Percentiles rank a stretch among this genome's conserved stretches.
Conservation (phyloP, 768 basidiomycete species). For the Lepiota brunneoincarnata region DNA sequence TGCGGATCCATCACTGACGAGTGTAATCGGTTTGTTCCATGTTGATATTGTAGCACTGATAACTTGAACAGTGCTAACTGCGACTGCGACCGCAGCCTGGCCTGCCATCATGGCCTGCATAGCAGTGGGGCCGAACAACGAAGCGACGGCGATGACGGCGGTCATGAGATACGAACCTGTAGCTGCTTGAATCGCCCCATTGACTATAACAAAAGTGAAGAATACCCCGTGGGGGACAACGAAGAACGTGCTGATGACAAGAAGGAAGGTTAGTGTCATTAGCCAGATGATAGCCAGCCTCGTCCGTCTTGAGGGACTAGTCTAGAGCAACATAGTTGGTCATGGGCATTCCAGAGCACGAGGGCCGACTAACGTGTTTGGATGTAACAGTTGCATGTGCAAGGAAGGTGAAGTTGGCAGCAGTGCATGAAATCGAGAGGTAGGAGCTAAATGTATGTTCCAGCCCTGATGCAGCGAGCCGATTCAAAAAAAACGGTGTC, state of each 20-base stretch:
- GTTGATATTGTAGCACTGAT: constrained; percentile 60
- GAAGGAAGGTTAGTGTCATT: constrained; percentile 49
- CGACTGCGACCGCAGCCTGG: constrained; percentile 83
- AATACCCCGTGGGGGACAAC: constrained; percentile 52
- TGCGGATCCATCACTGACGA: constrained; percentile 40
- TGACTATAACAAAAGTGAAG: constrained; percentile 62
- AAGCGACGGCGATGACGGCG: constrained; percentile 75
- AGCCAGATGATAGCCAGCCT: constrained; percentile 49
- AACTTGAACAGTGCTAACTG: constrained; percentile 75
- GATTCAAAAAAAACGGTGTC: constrained; percentile 74
- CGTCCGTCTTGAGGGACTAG: constrained; percentile 58
- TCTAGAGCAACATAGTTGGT: constrained; percentile 32
- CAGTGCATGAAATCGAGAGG: constrained; percentile 60
- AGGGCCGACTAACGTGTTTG: constrained; percentile 52
- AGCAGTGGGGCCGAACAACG: constrained; percentile 70
- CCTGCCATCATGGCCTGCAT: constrained; percentile 80
- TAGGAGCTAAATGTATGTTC: constrained; percentile 63
- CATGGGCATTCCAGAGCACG: not conserved
- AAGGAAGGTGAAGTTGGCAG: constrained; percentile 65
- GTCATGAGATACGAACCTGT: constrained; percentile 77
- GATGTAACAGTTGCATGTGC: constrained; percentile 71
- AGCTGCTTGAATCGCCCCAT: constrained; percentile 54
- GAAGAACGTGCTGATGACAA: constrained; percentile 67
- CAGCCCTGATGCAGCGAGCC: constrained; percentile 59
- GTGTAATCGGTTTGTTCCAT: constrained; percentile 36